Evolutionary conservation across 2,329 filamentous ascomycete genomes (phyloP).

Genomic region (Alternaria atra): DNA sequence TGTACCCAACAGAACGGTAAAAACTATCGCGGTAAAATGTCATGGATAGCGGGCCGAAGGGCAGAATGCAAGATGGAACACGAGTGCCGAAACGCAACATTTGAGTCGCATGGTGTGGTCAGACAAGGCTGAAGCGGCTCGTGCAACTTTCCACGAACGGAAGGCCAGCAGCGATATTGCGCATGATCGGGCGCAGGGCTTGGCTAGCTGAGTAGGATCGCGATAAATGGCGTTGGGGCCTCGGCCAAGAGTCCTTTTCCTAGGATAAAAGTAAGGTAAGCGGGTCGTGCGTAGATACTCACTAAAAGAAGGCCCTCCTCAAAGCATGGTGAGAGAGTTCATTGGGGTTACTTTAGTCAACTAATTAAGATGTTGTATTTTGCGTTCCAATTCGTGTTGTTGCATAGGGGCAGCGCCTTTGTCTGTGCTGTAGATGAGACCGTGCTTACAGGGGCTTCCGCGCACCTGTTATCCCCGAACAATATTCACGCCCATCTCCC

Average conservation of each 20-base stretch:
- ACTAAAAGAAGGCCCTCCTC: not conserved
- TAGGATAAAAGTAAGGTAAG: conserved; percentile 13
- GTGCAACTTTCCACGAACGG: conserved; percentile 6
- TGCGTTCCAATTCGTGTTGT: not conserved
- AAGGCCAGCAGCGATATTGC: conserved; percentile 11
- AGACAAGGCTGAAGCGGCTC: not conserved
- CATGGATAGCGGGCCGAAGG: conserved; percentile 7
- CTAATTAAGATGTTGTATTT: not conserved
- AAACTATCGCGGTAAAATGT: not conserved
- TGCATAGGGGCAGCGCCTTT: not conserved
- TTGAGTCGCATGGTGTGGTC: not conserved
- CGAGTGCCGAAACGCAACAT: conserved; percentile 2
- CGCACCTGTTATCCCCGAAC: not conserved
- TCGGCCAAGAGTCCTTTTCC: conserved; percentile 16
- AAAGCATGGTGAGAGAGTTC: not conserved
- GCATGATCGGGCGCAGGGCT: conserved; percentile 8
- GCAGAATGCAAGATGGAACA: not conserved
- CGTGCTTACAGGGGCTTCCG: not conserved
- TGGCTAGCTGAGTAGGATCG: not conserved
- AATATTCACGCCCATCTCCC: conserved; percentile 4
- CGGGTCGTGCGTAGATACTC: conserved; percentile 10
- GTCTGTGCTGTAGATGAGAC: not conserved
- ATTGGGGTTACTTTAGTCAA: not conserved
- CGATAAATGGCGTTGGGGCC: not conserved
- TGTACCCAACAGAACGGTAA: not conserved